phyloP scores from a whole-genome alignment of 495 filamentous ascomycete genomes.

The Trichoderma reesei region DNA sequence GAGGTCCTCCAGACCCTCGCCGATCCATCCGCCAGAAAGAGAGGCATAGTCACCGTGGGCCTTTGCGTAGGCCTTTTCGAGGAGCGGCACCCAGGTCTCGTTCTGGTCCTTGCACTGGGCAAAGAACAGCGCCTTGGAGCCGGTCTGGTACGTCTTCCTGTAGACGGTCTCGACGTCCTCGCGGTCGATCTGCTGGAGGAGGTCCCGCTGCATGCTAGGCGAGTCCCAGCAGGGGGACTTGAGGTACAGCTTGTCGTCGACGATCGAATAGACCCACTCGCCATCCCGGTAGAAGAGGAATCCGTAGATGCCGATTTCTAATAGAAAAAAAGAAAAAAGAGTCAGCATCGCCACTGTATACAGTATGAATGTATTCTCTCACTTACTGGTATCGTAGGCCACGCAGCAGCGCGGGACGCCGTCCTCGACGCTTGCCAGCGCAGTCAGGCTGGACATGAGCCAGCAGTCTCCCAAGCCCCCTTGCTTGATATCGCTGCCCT shows the following conservation, averaged over 20 bases:
- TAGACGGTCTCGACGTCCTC: conserved; percentile 67
- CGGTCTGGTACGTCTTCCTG: conserved; percentile 66
- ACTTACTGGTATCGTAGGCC: conserved; percentile 49
- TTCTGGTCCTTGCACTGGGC: conserved; percentile 78
- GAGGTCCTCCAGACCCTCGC: conserved; percentile 85
- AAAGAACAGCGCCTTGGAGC: conserved; percentile 77
- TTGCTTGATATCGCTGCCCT: conserved; percentile 71
- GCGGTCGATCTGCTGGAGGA: conserved; percentile 48
- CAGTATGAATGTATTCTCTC: not conserved
- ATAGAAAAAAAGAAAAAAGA: no score
- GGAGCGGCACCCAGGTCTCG: conserved; percentile 87
- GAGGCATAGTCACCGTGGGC: conserved; percentile 78
- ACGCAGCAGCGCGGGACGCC: conserved; percentile 79
- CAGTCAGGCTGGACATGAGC: conserved; percentile 81
- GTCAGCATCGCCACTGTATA: not conserved
- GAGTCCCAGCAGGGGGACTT: conserved; percentile 73
- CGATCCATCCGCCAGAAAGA: conserved; percentile 77
- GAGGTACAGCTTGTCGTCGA: conserved; percentile 74
- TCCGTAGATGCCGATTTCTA: conserved; percentile 80
- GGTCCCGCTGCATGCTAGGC: conserved; percentile 42
- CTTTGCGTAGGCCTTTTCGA: conserved; percentile 95
- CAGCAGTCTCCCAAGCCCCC: conserved; percentile 84
- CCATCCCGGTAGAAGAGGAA: conserved; percentile 94
- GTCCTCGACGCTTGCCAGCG: conserved; percentile 66
- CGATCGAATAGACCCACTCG: conserved; percentile 87